phyloP scores from a whole-genome alignment of 108 stramenopile species.

The Stephanodiscus minutulus region DNA sequence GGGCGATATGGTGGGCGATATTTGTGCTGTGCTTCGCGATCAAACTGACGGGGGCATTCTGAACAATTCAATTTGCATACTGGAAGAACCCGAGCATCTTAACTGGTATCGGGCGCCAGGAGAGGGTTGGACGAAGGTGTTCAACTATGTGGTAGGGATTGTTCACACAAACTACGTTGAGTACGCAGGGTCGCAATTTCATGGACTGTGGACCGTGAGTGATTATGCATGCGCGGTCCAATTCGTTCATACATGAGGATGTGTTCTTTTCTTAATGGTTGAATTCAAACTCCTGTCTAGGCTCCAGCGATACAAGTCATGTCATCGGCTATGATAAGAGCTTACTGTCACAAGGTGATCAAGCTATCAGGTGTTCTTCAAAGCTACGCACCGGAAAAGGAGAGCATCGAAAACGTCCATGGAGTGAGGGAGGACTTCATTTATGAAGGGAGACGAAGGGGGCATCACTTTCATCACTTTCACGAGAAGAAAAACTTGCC shows the following conservation, averaged over 20 bases:
- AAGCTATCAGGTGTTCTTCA: constrained; percentile 80
- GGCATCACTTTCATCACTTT: neutral
- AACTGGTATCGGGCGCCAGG: constrained; percentile 91
- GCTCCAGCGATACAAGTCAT: constrained; percentile 80
- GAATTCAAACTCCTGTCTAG: constrained; percentile 25
- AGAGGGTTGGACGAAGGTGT: constrained; percentile 85
- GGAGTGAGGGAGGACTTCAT: constrained; percentile 80
- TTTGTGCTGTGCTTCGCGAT: constrained; percentile 50
- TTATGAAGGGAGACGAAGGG: constrained; percentile 40
- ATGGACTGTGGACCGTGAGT: constrained; percentile 43
- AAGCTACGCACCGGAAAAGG: constrained; percentile 82
- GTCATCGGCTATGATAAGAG: constrained; percentile 82
- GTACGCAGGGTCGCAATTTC: constrained; percentile 47
- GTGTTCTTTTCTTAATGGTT: neutral
- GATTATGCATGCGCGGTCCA: neutral
- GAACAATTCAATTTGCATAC: constrained; percentile 55
- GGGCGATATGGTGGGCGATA: constrained; percentile 92
- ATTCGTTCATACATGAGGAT: too few species aligned
- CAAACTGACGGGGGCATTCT: constrained; percentile 28
- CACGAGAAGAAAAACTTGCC: constrained; percentile 1
- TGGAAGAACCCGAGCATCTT: constrained; percentile 91
- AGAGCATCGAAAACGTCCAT: constrained; percentile 81
- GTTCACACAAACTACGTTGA: constrained; percentile 79
- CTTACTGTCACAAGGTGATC: constrained; percentile 90
- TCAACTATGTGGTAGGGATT: constrained; percentile 84